Base-by-base conservation (phyloP, 78 protist species). In the Speleostelium caveatum region DNA sequence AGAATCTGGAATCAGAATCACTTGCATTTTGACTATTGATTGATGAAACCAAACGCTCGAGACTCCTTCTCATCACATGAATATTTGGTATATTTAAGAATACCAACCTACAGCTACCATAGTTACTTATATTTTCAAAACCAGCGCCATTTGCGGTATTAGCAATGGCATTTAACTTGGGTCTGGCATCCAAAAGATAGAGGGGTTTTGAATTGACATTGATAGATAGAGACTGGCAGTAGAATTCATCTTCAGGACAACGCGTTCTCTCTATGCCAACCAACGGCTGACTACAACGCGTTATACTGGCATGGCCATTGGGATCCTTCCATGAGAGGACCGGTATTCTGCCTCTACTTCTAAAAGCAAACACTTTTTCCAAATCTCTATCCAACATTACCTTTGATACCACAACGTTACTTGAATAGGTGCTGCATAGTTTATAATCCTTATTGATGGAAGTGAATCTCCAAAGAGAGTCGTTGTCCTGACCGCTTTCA, bases 1-100 rank as follows among this genome's bases (percentile, higher is more conserved):
- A 53, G 22, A 8, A 68, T 51, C 41, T 62, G 2, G 67, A 33
- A 36, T 78, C 92, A 0, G 63, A 30, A 28, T 51, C 55, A 2
- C 22, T 60, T 1, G 61, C 22, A 35, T 32, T n/a, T 14, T 22
- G 56, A 3, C 73, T 55, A 21, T 69, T 61, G 35, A 76, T 35
- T 1, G 69, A 6, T 1, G 22, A 17, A 0, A 49, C 60, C 16
- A 87, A 24, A 32, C 62, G 77, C 45, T 69, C 65, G 7, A 87
- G 16, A 38, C 93, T 41, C n/a, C 38, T 71, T 36, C 97, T 85
- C 92, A 97, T 93, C 17, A 86, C 98, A 73, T 97, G 99, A 45
- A 97, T 97, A 62, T 97, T 97, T 4, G 79, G 96, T 19, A 97
- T 95, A 77, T 75, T 80, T 66, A 93, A 21, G 58, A 95, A 97